phyloP scores from a whole-genome alignment of 2,329 filamentous ascomycete species.

The Didymella glomerata region DNA sequence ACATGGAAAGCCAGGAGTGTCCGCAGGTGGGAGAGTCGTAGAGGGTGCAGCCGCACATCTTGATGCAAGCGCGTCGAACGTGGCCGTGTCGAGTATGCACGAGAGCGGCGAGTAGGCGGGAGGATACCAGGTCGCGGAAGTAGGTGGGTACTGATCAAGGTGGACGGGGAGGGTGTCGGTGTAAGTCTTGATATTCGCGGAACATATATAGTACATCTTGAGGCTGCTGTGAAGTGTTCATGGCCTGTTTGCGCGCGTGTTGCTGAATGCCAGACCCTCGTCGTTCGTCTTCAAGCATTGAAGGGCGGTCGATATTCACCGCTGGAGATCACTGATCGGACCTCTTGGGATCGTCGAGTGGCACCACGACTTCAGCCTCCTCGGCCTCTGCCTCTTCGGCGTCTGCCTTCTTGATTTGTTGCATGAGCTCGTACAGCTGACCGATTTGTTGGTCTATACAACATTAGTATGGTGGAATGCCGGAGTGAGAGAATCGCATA shows the following conservation, averaged over 20 bases:
- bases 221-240: conserved; percentile 22
- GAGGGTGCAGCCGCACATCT: conserved; percentile 59
- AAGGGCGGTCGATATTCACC: conserved; percentile 19
- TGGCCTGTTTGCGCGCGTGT: conserved; percentile 15
- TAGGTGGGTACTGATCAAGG: not conserved
- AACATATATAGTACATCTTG: conserved; percentile 34
- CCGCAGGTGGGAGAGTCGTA: conserved; percentile 58
- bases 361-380: conserved; percentile 25
- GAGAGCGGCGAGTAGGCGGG: not conserved
- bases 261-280: conserved; percentile 20
- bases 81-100: no score
- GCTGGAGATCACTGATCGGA: conserved; percentile 36
- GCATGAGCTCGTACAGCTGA: conserved; percentile 94
- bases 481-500: conserved; percentile 55
- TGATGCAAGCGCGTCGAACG: not conserved
- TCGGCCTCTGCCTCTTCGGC: conserved; percentile 56
- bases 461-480: conserved; percentile 6
- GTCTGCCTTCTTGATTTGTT: conserved; percentile 71
- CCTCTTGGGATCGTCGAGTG: conserved; percentile 46
- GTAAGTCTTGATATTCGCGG: conserved; percentile 17
- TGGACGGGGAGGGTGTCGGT: conserved; percentile 3
- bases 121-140: not conserved
- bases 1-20: conserved; percentile 60
- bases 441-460: conserved; percentile 84
- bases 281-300: conserved; percentile 24